These are phyloP conservation scores for Apiospora kogelbergensis DNA, from an alignment of 2,329 filamentous ascomycete genomes.

Conservation along the genomic window DNA sequence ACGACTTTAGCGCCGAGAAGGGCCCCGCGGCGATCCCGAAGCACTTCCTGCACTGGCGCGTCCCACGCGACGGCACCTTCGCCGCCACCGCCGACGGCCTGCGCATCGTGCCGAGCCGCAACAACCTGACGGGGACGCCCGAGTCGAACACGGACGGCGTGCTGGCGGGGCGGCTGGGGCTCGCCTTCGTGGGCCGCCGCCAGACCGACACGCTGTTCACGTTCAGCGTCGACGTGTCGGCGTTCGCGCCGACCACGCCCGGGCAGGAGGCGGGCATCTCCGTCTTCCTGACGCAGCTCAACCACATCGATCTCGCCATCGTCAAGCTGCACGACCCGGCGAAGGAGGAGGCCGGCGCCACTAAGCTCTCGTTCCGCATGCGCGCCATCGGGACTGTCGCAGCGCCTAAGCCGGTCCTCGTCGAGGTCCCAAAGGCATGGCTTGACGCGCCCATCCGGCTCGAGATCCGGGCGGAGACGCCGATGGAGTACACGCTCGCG, in stretches of 20 bases:
- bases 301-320: slow-evolving; percentile 27
- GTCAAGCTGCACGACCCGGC: slow-evolving; percentile 13
- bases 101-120: slow-evolving; percentile 21
- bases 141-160: slow-evolving; percentile 3
- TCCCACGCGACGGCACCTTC: slow-evolving; percentile 21
- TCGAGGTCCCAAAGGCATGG: slow-evolving; percentile 27
- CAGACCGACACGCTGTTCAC: slow-evolving; percentile 28
- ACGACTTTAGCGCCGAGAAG: slow-evolving; percentile 10
- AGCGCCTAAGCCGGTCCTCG: slow-evolving; percentile 15
- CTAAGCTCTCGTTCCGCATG: slow-evolving; percentile 25
- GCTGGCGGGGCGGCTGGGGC: slow-evolving; percentile 18
- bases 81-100: slow-evolving; percentile 19
- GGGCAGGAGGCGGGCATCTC: slow-evolving; percentile 28
- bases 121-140: slow-evolving; percentile 18
- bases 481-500: slow-evolving; percentile 31
- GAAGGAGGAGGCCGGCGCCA: not conserved
- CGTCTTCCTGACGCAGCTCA: slow-evolving; percentile 27
- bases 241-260: slow-evolving; percentile 17
- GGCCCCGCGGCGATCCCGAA: slow-evolving; percentile 17
- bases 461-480: slow-evolving; percentile 27
- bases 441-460: slow-evolving; percentile 25
- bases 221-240: slow-evolving; percentile 24
- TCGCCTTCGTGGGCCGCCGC: slow-evolving; percentile 26
- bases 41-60: slow-evolving; percentile 28
- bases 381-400: slow-evolving; percentile 26